Conservation (phyloP, 371 early-diverging fungal species). For the Chytridiales sp. region DNA sequence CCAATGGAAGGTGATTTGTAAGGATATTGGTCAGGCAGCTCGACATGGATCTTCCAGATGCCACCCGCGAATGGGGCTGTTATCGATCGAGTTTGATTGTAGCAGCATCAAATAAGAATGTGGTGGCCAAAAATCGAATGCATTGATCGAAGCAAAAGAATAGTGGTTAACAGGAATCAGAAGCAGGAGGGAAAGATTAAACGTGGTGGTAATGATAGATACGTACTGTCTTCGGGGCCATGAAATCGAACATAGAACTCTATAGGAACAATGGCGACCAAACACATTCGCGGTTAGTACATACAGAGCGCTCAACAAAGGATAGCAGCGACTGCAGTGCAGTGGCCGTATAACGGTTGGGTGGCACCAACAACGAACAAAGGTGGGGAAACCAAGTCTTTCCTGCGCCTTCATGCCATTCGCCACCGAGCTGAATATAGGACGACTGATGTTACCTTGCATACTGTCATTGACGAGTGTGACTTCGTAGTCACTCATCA, state of each 20-base stretch:
- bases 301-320: too few relatives aligned
- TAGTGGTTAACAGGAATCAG: neutral
- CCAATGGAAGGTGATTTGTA: constrained; percentile 99
- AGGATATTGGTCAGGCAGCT: constrained; percentile 98
- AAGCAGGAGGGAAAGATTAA: neutral
- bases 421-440: neutral
- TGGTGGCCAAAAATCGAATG: neutral
- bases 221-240: constrained; percentile 93
- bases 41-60: constrained; percentile 97
- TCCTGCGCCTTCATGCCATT: neutral
- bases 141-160: neutral
- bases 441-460: too few relatives aligned
- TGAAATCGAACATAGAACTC: constrained; percentile 93
- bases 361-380: neutral
- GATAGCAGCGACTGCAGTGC: too few relatives aligned
- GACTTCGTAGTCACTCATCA: constrained; percentile 98
- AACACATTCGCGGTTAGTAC: too few relatives aligned
- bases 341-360: too few relatives aligned
- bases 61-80: constrained; percentile 92
- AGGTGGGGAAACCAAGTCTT: neutral
- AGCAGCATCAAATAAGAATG: constrained; percentile 1
- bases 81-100: constrained; percentile 27
- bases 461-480: constrained; percentile 97
- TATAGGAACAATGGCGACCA: too few relatives aligned
- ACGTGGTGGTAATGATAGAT: neutral